Conservation (phyloP, 352 stramenopile species). For the Aphanomyces stellatus region DNA sequence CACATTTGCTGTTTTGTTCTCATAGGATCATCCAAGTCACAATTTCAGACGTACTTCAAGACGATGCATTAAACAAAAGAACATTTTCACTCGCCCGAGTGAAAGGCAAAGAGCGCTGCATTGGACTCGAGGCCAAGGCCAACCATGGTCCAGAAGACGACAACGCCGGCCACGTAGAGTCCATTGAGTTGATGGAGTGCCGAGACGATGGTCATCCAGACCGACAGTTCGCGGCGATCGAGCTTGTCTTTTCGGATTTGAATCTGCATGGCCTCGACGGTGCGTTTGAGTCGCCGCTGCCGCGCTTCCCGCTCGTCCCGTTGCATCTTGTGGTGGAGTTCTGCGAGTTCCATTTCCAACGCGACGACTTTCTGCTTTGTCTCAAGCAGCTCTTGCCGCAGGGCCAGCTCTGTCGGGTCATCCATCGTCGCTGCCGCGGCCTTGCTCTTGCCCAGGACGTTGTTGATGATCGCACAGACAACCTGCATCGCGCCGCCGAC, state of each 20-base stretch:
- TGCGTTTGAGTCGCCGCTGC: not conserved
- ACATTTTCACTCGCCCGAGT: not conserved
- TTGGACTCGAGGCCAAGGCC: not conserved
- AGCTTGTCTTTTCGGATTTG: conserved; percentile 8
- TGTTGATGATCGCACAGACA: conserved; percentile 9
- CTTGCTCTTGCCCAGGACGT: conserved; percentile 5
- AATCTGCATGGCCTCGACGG: not conserved
- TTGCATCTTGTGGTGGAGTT: conserved; percentile 8
- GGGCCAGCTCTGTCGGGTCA: not conserved
- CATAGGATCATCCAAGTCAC: too few relatives aligned
- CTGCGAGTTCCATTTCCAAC: not conserved
- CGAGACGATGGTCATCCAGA: not conserved
- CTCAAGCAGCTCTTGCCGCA: not conserved
- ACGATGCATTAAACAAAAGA: too few relatives aligned
- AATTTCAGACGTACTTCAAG: too few relatives aligned
- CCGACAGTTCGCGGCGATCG: not conserved
- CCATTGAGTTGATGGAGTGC: not conserved
- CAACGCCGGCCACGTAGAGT: not conserved
- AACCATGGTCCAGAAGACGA: not conserved
- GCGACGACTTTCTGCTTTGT: not conserved
- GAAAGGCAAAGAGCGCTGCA: not conserved
- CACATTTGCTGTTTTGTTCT: too few relatives aligned
- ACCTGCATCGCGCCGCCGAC: not conserved
- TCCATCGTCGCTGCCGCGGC: not conserved
- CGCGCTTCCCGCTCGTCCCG: conserved; percentile 2